Evolutionary conservation across 306 rosid genomes (phyloP).

Genomic region (Cucurbita ficifolia): DNA sequence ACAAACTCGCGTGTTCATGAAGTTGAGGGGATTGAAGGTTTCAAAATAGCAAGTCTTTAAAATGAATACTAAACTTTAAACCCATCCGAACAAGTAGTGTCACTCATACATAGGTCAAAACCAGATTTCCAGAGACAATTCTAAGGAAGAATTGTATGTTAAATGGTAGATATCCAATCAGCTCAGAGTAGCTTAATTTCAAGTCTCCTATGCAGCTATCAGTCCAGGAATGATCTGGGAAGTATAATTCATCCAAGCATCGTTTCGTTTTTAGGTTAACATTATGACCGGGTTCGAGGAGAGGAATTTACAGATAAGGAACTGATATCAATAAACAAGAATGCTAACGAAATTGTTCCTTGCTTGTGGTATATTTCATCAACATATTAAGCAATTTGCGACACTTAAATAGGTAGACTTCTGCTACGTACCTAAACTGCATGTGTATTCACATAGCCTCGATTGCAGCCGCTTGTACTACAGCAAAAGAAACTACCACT

Average conservation of each 20-base stretch:
- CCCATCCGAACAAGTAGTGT: not conserved
- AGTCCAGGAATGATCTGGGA: not conserved
- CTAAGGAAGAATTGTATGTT: not conserved
- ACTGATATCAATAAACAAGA: constrained; percentile 3
- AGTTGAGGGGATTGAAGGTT: not conserved
- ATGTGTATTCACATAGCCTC: constrained; percentile 22
- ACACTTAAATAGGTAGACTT: not conserved
- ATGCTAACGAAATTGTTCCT: constrained; percentile 22
- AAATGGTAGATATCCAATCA: not conserved
- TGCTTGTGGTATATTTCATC: constrained; percentile 18
- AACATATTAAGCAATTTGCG: constrained; percentile 17
- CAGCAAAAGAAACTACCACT: not conserved
- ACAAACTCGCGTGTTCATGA: not conserved
- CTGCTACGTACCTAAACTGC: constrained; percentile 11
- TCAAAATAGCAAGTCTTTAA: not conserved
- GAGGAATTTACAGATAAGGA: constrained; percentile 15
- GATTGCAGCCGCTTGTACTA: not conserved
- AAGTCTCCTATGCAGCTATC: not conserved
- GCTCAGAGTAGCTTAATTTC: not conserved
- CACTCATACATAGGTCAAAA: not conserved
- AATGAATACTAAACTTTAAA: not conserved
- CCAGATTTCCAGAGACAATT: not conserved
- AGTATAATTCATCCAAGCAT: not conserved
- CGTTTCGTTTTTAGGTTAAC: not conserved
- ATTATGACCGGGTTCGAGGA: constrained; percentile 8